Base-by-base conservation (phyloP, 2,329 filamentous ascomycete genomes). In the Pseudodiploospora longispora region DNA sequence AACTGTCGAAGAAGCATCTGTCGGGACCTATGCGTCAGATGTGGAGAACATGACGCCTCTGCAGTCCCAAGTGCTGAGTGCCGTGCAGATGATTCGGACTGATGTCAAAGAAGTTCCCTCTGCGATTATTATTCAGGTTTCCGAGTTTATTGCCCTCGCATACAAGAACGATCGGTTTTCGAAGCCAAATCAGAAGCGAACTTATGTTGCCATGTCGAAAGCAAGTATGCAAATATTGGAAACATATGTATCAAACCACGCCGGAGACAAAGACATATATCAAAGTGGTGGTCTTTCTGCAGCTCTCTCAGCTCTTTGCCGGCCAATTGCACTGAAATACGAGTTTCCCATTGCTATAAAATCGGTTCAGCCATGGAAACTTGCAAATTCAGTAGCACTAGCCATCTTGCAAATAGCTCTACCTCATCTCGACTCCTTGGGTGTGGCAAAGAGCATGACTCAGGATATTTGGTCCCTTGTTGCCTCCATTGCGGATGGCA, bases 201-300 rank as follows among this genome's bases (percentile, higher is more conserved):
- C 88, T 0, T 97, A 89, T 58, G 81, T 98, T 44, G 91, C 93
- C 31, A 78, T 97, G 58, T 88, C 90, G 1, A 95, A 93, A 61
- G 78, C 79, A 19, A 81, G 84, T 47, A 93, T 95, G 75, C 68
- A 74, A 2, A 76, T 88, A 38, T 63, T 94, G 2, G 73, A 85
- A 50, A 67, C 65, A 0, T 65, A 87, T 3, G 68, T 84, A 4
- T 63, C 79, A 4, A 65, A 70, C 10, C 80, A 87, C 50, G 74
- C 79, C 0, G 61, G 67, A 0, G 79, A 85, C 27, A 57, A 68
- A n/a, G 79, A 85, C 32, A 78, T 95, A 0, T 89, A 90, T 56
- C 69, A 67, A 1, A 81, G 80, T 37, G 80, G 80, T 1, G 80
- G 87, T 1, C 71, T 94, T 27, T 64, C 77, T 2, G 70, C 74